Conservation (phyloP, 768 basidiomycete genomes). For the Jaapia argillacea region DNA sequence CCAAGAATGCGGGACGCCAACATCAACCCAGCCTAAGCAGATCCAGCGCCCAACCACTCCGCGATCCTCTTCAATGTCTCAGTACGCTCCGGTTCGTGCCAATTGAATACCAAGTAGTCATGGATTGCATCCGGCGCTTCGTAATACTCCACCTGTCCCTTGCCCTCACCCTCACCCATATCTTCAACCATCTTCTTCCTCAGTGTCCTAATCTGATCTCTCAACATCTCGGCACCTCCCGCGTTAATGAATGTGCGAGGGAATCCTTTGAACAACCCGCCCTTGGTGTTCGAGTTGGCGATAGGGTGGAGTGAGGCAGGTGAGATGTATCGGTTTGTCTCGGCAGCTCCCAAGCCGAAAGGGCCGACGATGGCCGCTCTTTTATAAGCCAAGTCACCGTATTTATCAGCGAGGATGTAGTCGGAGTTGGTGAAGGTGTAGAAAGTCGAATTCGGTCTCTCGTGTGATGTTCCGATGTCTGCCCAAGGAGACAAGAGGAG, state of each 20-base stretch:
- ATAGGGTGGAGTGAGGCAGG: slow-evolving; percentile 39
- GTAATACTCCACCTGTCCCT: slow-evolving; percentile 36
- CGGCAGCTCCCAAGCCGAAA: slow-evolving; percentile 34
- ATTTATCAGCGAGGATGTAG: slow-evolving; percentile 9
- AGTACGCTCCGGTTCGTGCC: slow-evolving; percentile 21
- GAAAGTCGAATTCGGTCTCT: slow-evolving; percentile 27
- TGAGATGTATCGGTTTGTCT: slow-evolving; percentile 45
- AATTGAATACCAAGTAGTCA: slow-evolving; percentile 11
- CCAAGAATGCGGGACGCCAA: too few relatives aligned
- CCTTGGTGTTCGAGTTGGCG: slow-evolving; percentile 10
- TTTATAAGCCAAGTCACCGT: slow-evolving; percentile 18
- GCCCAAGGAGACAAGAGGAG: slow-evolving; percentile 47
- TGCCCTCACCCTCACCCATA: slow-evolving; percentile 34
- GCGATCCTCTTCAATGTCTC: slow-evolving; percentile 11
- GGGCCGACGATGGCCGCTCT: slow-evolving; percentile 36
- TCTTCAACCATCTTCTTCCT: slow-evolving; percentile 39
- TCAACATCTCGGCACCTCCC: slow-evolving; percentile 48
- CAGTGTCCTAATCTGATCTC: slow-evolving; percentile 40
- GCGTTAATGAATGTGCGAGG: slow-evolving; percentile 50
- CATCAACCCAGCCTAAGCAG: too few relatives aligned
- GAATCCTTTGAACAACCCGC: slow-evolving; percentile 40
- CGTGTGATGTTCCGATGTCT: slow-evolving; percentile 36
- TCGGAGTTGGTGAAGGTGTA: slow-evolving; percentile 22
- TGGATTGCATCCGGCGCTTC: slow-evolving; percentile 39
- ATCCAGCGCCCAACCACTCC: too few relatives aligned